phyloP scores from a whole-genome alignment of 768 basidiomycete species.

The Xerocomellus dryophilus region DNA sequence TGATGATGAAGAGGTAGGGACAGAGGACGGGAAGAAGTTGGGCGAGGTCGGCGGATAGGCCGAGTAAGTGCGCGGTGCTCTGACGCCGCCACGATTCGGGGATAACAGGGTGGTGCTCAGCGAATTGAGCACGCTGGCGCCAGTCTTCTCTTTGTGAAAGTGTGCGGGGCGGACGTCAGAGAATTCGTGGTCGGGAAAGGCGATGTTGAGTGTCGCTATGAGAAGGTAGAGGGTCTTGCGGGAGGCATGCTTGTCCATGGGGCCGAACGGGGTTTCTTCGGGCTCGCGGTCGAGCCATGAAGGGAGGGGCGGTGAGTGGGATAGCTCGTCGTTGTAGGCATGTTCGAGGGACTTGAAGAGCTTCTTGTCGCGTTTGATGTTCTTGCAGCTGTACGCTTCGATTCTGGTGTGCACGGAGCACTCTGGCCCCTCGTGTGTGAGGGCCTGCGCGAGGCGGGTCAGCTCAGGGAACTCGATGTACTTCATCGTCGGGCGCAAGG shows the following conservation, averaged over 20 bases:
- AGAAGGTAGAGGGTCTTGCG: constrained; percentile 94
- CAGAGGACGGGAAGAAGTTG: constrained; percentile 73
- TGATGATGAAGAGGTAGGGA: constrained; percentile 65
- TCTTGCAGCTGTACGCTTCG: constrained; percentile 97
- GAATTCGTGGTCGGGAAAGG: constrained; percentile 98
- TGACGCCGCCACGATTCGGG: constrained; percentile 62
- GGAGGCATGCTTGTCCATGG: constrained; percentile 78
- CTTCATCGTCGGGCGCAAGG: constrained; percentile 56
- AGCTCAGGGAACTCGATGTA: constrained; percentile 84
- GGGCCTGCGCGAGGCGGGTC: constrained; percentile 69
- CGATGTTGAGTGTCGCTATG: constrained; percentile 94
- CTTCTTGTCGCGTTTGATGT: constrained; percentile 94
- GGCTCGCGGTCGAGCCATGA: constrained; percentile 71
- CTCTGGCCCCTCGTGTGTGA: constrained; percentile 84
- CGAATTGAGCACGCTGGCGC: constrained; percentile 75
- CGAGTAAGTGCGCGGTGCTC: constrained; percentile 78
- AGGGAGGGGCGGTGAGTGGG: constrained; percentile 80
- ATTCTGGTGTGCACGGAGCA: constrained; percentile 88
- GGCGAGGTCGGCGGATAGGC: constrained; percentile 75
- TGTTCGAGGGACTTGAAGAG: constrained; percentile 91
- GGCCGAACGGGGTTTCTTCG: constrained; percentile 86
- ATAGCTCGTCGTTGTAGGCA: constrained; percentile 74
- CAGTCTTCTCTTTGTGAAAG: constrained; percentile 78
- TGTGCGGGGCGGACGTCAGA: constrained; percentile 86
- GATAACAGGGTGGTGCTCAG: constrained; percentile 80